Evolutionary conservation across 1,284 basidiomycete species (phyloP).

Genomic region (Rhodotorula sp.): DNA sequence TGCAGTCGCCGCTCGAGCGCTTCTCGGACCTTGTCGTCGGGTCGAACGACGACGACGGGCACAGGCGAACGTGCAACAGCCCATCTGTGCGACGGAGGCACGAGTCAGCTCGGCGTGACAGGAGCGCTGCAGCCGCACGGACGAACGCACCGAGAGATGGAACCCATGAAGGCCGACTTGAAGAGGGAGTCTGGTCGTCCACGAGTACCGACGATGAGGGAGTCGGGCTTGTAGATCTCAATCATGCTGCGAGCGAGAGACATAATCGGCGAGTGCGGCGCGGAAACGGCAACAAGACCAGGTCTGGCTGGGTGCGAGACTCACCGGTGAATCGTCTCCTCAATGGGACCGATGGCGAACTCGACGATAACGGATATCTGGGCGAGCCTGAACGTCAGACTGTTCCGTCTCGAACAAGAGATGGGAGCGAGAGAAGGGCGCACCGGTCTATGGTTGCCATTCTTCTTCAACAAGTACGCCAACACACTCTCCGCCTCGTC

Average conservation of each 20-base stretch:
- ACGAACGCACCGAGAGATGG: conserved; percentile 47
- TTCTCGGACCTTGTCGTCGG: conserved; percentile 42
- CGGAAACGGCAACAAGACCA: neutral
- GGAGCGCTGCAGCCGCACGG: neutral
- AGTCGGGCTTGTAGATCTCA: conserved; percentile 91
- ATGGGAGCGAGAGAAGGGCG: conserved; percentile 51
- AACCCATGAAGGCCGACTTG: conserved; percentile 50
- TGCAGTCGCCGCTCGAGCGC: conserved; percentile 34
- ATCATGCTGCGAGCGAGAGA: conserved; percentile 63
- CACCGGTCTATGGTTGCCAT: conserved; percentile 71
- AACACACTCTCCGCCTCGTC: conserved; percentile 85
- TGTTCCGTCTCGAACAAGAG: neutral
- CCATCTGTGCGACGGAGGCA: conserved; percentile 53
- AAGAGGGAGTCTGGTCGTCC: conserved; percentile 58
- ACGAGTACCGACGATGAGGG: conserved; percentile 86
- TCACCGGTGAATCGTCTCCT: conserved; percentile 64
- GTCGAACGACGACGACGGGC: conserved; percentile 80
- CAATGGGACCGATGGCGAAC: conserved; percentile 86
- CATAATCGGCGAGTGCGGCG: no score
- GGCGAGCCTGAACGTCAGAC: neutral
- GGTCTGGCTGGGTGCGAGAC: neutral
- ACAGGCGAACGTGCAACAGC: conserved; percentile 85
- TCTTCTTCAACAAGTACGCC: conserved; percentile 75
- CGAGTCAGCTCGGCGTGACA: neutral
- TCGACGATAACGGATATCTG: conserved; percentile 89